A percentile compares a stretch with the other conserved stretches of the same genome.
These are phyloP conservation scores for Aspergillus floridensis DNA, from an alignment of 2,329 filamentous ascomycete genomes.

Conservation along the genomic window DNA sequence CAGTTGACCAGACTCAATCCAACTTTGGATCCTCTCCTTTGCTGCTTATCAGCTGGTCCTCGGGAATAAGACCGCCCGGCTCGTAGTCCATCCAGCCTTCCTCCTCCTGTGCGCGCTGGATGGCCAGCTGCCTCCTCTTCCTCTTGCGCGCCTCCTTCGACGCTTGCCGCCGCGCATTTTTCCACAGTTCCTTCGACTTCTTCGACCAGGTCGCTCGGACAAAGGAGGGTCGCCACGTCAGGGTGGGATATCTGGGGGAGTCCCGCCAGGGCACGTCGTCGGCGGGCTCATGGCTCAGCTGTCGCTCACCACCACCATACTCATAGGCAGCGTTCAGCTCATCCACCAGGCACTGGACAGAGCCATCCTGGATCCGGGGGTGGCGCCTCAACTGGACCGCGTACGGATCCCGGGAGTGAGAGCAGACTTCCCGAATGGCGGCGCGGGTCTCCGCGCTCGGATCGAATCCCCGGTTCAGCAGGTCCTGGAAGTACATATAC, in stretches of 20 bases:
- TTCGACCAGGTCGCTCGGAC: neutral
- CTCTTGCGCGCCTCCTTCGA: conserved; percentile 23
- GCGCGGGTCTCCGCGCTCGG: conserved; percentile 24
- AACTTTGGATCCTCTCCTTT: neutral
- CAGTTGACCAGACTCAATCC: neutral
- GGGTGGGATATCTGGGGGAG: neutral
- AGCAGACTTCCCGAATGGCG: conserved; percentile 31
- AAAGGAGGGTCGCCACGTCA: neutral
- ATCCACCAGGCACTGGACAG: neutral
- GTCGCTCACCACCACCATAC: neutral
- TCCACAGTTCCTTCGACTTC: conserved; percentile 8
- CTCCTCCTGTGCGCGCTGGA: conserved; percentile 17
- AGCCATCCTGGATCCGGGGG: conserved; percentile 22
- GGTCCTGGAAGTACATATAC: conserved; percentile 39
- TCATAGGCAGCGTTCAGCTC: conserved; percentile 2
- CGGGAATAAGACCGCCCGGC: conserved; percentile 17
- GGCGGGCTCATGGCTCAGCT: neutral
- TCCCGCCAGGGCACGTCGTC: neutral
- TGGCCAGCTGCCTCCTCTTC: conserved; percentile 20
- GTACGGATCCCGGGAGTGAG: conserved; percentile 28
- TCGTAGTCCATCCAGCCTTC: conserved; percentile 25
- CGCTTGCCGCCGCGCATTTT: conserved; percentile 15
- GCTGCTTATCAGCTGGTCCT: conserved; percentile 10
- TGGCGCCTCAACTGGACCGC: conserved; percentile 33
- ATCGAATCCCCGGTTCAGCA: conserved; percentile 29